These are phyloP conservation scores for Sclerotinia sclerotiorum DNA, from an alignment of 2,329 filamentous ascomycete genomes.

Conservation along the genomic window DNA sequence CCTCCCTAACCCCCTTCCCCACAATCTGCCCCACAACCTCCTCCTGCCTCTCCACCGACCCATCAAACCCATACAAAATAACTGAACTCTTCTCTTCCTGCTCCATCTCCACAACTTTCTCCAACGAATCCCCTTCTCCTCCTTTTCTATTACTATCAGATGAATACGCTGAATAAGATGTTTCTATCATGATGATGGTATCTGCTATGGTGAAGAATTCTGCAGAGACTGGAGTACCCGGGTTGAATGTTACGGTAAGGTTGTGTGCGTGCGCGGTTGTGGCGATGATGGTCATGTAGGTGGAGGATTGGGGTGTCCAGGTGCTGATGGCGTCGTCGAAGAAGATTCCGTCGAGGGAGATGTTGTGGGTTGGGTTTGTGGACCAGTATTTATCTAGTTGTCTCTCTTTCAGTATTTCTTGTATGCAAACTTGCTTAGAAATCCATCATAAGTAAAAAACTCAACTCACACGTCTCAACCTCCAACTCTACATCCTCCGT, in stretches of 20 bases:
- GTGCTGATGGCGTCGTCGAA: slow-evolving; percentile 15
- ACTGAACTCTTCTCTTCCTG: neutral
- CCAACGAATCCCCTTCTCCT: neutral
- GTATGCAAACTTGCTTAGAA: no score
- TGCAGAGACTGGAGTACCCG: neutral
- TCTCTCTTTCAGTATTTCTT: no score
- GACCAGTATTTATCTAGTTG: slow-evolving; percentile 21
- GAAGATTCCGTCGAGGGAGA: slow-evolving; percentile 12
- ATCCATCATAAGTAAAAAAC: no score
- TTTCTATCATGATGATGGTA: slow-evolving; percentile 15
- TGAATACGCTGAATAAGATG: neutral
- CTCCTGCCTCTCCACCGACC: neutral
- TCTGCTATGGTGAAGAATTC: slow-evolving; percentile 19
- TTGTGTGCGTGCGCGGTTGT: neutral
- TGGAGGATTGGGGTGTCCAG: neutral
- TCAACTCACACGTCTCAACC: neutral
- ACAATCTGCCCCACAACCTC: neutral
- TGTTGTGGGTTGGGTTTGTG: slow-evolving; percentile 6
- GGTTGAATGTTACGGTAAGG: slow-evolving; percentile 19
- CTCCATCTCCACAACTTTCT: neutral
- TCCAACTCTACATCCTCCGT: neutral
- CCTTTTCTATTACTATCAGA: neutral
- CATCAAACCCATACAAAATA: slow-evolving; percentile 10
- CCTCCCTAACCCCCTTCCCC: neutral
- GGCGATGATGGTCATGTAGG: slow-evolving; percentile 7